phyloP scores from a whole-genome alignment of 257 asterid species.

The Leonotis leonurus region DNA sequence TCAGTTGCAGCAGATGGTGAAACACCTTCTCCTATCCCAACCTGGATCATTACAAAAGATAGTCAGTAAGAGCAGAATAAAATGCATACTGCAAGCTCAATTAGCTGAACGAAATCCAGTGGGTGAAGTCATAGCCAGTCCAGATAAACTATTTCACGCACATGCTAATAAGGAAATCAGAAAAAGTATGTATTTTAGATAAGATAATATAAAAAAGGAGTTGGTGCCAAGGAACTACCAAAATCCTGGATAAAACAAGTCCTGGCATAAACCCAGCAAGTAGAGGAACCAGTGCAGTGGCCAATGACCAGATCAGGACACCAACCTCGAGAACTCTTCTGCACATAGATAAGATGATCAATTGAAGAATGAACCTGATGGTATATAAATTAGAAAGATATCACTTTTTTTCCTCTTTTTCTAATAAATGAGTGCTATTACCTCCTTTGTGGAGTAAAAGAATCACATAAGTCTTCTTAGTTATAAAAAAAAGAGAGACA shows the following conservation, averaged over 20 bases:
- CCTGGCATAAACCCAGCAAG: conserved; percentile 92
- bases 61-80: conserved; percentile 4
- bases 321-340: conserved; percentile 86
- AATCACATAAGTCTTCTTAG: background rate
- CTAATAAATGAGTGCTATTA: background rate
- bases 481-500: background rate
- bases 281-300: conserved; percentile 78
- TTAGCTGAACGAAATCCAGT: background rate
- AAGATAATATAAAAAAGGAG: background rate
- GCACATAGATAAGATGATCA: conserved; percentile 26
- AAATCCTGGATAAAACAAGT: conserved; percentile 69
- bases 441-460: conserved; percentile 10
- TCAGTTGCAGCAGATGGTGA: conserved; percentile 99
- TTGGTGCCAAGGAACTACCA: conserved; percentile 42
- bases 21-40: conserved; percentile 98
- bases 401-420: background rate
- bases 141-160: background rate
- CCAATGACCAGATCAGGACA: conserved; percentile 82
- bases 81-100: background rate
- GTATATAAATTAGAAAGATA: conserved; percentile 6
- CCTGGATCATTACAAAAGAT: conserved; percentile 38
- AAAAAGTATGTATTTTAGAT: background rate
- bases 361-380: conserved; percentile 1
- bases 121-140: background rate
- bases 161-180: background rate